Evolutionary conservation across 805 yeast species (phyloP).

Genomic region (Metschnikowia similis): DNA sequence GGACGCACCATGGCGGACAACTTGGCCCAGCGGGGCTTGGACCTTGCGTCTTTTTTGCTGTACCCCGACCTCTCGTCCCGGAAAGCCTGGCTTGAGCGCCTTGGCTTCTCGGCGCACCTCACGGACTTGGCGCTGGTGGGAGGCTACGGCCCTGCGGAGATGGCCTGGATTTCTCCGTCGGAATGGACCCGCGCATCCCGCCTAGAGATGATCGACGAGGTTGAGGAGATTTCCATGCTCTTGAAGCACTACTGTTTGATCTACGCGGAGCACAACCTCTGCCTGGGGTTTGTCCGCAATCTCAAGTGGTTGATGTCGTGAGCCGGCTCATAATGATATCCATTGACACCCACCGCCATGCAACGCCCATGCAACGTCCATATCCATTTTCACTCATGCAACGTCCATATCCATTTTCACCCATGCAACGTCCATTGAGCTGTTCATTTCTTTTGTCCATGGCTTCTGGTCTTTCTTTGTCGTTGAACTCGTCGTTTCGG

Average conservation of each 20-base stretch:
- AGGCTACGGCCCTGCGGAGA: slow-evolving; percentile 26
- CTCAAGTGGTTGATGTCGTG: slow-evolving; percentile 1
- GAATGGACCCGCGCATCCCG: slow-evolving; percentile 44
- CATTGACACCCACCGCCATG: no score
- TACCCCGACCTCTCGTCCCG: slow-evolving; percentile 43
- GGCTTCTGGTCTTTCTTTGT: no score
- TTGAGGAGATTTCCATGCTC: slow-evolving; percentile 64
- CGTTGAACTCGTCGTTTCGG: no score
- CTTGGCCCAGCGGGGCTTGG: slow-evolving; percentile 56
- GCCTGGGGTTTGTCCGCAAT: slow-evolving; percentile 1
- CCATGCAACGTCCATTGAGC: no score
- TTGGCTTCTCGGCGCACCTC: slow-evolving; percentile 30
- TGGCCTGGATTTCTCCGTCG: slow-evolving; percentile 39
- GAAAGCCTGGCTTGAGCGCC: slow-evolving; percentile 18
- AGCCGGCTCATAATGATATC: no score
- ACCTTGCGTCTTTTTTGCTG: slow-evolving; percentile 51
- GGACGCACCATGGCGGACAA: slow-evolving; percentile 67
- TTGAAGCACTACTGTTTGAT: slow-evolving; percentile 56
- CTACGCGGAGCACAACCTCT: slow-evolving; percentile 11
- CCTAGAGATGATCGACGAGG: slow-evolving; percentile 68
- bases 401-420: no score
- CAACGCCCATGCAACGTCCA: no score
- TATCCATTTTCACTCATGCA: no score
- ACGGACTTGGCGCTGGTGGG: slow-evolving; percentile 46
- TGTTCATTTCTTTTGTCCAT: no score